Conservation (phyloP, 192 early-diverging fungal species). For the Geranomyces michiganensis region DNA sequence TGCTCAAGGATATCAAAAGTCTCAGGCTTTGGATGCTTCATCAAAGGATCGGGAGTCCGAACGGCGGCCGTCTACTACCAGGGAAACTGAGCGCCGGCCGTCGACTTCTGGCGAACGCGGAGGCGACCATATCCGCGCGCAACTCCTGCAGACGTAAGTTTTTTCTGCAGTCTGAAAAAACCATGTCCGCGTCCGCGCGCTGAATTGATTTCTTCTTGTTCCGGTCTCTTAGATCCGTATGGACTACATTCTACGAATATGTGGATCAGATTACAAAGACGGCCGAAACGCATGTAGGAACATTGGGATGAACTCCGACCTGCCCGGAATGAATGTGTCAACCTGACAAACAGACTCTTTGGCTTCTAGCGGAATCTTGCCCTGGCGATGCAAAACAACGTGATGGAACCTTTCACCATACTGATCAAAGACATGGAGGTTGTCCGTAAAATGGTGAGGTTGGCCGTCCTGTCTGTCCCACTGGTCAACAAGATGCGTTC, state of each 20-base stretch:
- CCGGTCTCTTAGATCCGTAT: slow-evolving; percentile 42
- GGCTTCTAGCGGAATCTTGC: slow-evolving; percentile 37
- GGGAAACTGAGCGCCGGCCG: not conserved
- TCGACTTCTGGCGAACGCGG: not conserved
- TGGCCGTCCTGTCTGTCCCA: not conserved
- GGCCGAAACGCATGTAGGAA: slow-evolving; percentile 43
- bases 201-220: too few species aligned
- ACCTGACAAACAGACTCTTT: not conserved
- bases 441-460: slow-evolving; percentile 21
- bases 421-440: slow-evolving; percentile 50
- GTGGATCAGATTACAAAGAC: slow-evolving; percentile 37
- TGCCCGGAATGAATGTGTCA: too few species aligned
- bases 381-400: slow-evolving; percentile 37
- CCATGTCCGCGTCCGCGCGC: too few species aligned
- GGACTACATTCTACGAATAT: slow-evolving; percentile 39
- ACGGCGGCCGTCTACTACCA: not conserved
- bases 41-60: slow-evolving; percentile 5
- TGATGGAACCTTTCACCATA: slow-evolving; percentile 38
- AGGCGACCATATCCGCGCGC: not conserved
- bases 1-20: slow-evolving; percentile 14
- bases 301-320: not conserved
- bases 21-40: not conserved
- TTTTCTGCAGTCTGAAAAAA: not conserved
- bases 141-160: slow-evolving; percentile 7
- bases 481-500: not conserved